phyloP scores from a whole-genome alignment of 2,329 filamentous ascomycete genomes.

The Penicillium paneum region DNA sequence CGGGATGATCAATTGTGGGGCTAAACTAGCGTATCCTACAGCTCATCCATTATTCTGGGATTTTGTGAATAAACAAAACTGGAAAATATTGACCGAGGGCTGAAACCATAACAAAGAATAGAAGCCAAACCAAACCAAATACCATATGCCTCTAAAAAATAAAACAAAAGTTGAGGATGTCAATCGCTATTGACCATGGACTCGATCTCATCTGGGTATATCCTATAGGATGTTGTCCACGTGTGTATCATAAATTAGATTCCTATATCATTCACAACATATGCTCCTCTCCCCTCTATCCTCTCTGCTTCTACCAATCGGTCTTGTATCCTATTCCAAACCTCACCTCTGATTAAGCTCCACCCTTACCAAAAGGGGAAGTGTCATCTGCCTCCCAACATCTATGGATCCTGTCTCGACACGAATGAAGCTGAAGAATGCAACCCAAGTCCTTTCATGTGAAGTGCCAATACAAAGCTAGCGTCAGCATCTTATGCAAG shows the following conservation, averaged over 20 bases:
- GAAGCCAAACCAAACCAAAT: too few relatives aligned
- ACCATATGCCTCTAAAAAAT: too few relatives aligned
- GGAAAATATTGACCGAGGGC: too few relatives aligned
- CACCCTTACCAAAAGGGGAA: neutral
- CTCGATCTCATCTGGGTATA: too few relatives aligned
- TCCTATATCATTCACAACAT: neutral
- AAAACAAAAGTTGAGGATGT: too few relatives aligned
- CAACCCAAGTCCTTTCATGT: neutral
- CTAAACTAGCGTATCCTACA: neutral
- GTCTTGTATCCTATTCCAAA: neutral
- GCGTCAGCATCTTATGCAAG: neutral
- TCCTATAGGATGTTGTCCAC: too few relatives aligned
- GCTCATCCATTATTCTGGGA: neutral
- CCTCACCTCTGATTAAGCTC: neutral
- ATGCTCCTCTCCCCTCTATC: too few relatives aligned
- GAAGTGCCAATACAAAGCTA: neutral
- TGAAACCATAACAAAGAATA: too few relatives aligned
- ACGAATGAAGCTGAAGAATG: neutral
- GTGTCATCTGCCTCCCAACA: constrained; percentile 6
- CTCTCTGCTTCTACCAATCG: neutral
- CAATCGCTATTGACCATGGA: too few relatives aligned
- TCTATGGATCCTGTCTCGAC: too few relatives aligned
- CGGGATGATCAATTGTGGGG: neutral
- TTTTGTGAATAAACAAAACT: too few relatives aligned
- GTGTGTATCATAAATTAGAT: too few relatives aligned